Conservation (phyloP, 768 basidiomycete species). For the Sistotremastrum suecicum region DNA sequence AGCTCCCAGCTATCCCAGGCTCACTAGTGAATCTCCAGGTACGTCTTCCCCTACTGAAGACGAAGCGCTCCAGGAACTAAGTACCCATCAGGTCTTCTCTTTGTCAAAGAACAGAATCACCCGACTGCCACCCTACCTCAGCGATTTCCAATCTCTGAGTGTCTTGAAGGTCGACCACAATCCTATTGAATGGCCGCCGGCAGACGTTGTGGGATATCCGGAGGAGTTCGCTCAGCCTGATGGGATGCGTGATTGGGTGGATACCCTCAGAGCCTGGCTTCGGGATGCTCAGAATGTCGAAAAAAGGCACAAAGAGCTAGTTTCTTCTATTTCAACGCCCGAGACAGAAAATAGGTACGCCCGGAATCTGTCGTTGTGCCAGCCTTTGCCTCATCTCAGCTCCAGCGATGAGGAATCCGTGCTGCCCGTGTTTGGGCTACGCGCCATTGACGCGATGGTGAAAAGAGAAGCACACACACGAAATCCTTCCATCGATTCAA, state of each 20-base stretch:
- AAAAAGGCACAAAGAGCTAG: not conserved
- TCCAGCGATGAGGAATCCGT: not conserved
- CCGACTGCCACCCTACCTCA: constrained; percentile 64
- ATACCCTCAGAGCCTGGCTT: constrained; percentile 63
- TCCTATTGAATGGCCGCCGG: constrained; percentile 88
- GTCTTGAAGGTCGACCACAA: constrained; percentile 84
- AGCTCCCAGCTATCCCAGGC: constrained; percentile 68
- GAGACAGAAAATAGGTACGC: not conserved
- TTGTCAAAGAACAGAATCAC: constrained; percentile 76
- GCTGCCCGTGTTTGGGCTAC: too few species aligned
- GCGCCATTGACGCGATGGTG: too few species aligned
- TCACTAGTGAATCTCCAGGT: constrained; percentile 65
- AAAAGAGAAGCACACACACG: too few species aligned
- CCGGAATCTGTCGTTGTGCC: too few species aligned
- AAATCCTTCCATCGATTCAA: too few species aligned
- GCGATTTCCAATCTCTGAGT: constrained; percentile 55
- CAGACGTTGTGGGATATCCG: constrained; percentile 31
- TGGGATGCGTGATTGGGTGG: constrained; percentile 59
- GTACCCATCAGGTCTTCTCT: constrained; percentile 54
- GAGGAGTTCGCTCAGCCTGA: constrained; percentile 30
- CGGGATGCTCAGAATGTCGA: constrained; percentile 16
- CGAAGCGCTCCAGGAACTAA: not conserved
- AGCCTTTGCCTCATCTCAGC: not conserved
- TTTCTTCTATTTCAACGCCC: not conserved
- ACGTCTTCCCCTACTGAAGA: constrained; percentile 10